Conservation (phyloP, 768 basidiomycete genomes). For the Tylopilus plumbeoviolaceoides region DNA sequence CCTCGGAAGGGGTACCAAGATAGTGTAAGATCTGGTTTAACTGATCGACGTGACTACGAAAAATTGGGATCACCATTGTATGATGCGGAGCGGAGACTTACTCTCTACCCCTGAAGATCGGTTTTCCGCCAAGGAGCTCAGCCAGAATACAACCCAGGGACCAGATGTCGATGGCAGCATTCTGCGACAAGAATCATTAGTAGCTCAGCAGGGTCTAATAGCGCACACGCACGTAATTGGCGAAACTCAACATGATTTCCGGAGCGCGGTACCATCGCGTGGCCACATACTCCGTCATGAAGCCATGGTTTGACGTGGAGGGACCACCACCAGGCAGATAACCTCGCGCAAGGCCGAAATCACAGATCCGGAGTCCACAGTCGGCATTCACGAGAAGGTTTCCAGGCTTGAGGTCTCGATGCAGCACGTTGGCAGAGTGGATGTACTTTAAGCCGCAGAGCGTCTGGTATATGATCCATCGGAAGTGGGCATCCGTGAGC, state of each 20-base stretch:
- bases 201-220: neutral
- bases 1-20: constrained; percentile 96
- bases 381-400: constrained; percentile 97
- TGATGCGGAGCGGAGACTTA: constrained; percentile 36
- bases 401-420: constrained; percentile 93
- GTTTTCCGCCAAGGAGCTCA: constrained; percentile 91
- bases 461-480: constrained; percentile 97
- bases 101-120: constrained; percentile 97
- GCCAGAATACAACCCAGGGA: constrained; percentile 94
- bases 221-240: constrained; percentile 79
- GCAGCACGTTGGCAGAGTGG: constrained; percentile 93
- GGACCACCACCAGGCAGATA: constrained; percentile 84
- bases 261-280: constrained; percentile 98
- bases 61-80: constrained; percentile 1
- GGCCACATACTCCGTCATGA: constrained; percentile 99
- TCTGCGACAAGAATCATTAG: constrained; percentile 39
- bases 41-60: constrained; percentile 88
- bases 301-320: constrained; percentile 78
- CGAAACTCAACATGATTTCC: constrained; percentile 98
- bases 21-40: constrained; percentile 97
- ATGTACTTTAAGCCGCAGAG: constrained; percentile 98
- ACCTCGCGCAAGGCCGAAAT: constrained; percentile 94
- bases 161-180: constrained; percentile 93
- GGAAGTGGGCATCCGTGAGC: constrained; percentile 89
- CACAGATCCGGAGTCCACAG: constrained; percentile 97